Conservation (phyloP, 768 basidiomycete species). For the Lactifluus subvellereus region DNA sequence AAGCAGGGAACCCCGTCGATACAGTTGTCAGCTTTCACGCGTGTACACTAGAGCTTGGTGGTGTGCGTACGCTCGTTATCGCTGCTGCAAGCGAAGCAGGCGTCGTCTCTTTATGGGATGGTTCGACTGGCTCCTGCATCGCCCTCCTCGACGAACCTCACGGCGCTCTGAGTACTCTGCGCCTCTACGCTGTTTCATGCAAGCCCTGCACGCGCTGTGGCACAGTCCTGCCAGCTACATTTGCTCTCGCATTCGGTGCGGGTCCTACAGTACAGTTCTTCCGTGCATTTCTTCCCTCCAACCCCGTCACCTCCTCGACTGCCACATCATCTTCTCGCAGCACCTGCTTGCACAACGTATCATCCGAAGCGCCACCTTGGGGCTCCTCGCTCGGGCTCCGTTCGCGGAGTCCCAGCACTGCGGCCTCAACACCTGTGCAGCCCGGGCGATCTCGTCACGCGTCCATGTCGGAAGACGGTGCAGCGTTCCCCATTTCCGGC, state of each 20-base stretch:
- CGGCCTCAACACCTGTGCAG: conserved; percentile 36
- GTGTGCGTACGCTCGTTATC: conserved; percentile 47
- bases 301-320: conserved; percentile 27
- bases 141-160: conserved; percentile 53
- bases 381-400: conserved; percentile 44
- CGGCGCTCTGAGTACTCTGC: conserved; percentile 54
- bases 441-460: conserved; percentile 46
- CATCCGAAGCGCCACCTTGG: conserved; percentile 36
- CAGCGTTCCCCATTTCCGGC: conserved; percentile 71
- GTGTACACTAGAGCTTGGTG: conserved; percentile 47
- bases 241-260: conserved; percentile 62
- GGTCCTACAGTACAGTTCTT: conserved; percentile 58
- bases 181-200: conserved; percentile 47
- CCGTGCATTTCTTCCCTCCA: conserved; percentile 49
- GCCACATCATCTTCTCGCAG: conserved; percentile 47
- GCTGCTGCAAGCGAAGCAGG: conserved; percentile 61
- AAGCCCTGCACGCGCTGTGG: conserved; percentile 68
- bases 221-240: conserved; percentile 57
- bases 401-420: conserved; percentile 59
- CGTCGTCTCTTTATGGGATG: conserved; percentile 72
- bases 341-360: conserved; percentile 51
- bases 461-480: conserved; percentile 42
- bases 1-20: conserved; percentile 55
- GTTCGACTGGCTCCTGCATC: conserved; percentile 55
- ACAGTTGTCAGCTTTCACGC: conserved; percentile 48